Conservation (phyloP, 2,329 filamentous ascomycete genomes). For the Fusarium sp. region DNA sequence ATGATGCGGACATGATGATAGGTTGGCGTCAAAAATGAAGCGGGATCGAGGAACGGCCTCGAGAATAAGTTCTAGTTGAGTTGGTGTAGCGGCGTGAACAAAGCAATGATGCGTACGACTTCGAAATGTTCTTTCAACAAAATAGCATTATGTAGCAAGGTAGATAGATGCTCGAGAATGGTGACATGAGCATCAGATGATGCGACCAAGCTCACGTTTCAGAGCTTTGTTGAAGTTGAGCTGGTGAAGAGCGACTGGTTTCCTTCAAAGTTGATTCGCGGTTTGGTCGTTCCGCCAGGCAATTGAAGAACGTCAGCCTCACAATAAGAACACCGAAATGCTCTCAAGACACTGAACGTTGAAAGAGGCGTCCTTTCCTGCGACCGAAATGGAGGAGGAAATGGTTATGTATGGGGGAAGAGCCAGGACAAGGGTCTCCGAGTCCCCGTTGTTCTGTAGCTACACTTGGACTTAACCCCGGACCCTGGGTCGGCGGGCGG, state of each 20-base stretch:
- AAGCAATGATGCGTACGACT: conserved; percentile 16
- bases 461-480: conserved; percentile 36
- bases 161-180: conserved; percentile 13
- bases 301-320: conserved; percentile 18
- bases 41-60: conserved; percentile 27
- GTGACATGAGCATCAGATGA: conserved; percentile 34
- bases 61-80: conserved; percentile 3
- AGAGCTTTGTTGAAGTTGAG: conserved; percentile 6
- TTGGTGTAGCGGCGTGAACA: not conserved
- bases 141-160: conserved; percentile 36
- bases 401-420: conserved; percentile 46
- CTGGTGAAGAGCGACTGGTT: not conserved
- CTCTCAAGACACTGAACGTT: conserved; percentile 24
- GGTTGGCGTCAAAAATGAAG: conserved; percentile 39
- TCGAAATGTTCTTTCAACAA: conserved; percentile 29
- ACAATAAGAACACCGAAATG: conserved; percentile 14
- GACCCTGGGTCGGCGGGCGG: conserved; percentile 39
- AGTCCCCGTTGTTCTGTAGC: conserved; percentile 22
- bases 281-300: not conserved
- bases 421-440: conserved; percentile 36
- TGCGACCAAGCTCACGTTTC: conserved; percentile 20
- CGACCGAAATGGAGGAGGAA: conserved; percentile 41
- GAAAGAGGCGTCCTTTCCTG: conserved; percentile 29
- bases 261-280: not conserved
- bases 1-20: conserved; percentile 63